Base-by-base conservation (phyloP, 108 stramenopile species). In the Parmales sp. region DNA sequence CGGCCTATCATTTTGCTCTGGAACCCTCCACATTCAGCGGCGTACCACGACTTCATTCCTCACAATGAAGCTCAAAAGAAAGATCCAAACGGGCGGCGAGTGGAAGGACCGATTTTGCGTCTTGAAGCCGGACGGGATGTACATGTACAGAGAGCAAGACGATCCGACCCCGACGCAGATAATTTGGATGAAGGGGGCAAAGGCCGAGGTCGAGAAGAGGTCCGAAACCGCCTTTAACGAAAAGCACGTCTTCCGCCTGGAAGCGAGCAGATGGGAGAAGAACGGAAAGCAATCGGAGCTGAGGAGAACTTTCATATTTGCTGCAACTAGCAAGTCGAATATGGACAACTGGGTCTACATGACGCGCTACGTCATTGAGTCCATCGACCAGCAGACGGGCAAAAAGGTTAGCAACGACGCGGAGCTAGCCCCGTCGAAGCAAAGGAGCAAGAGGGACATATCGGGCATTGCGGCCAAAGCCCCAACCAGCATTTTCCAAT, bases 41-140 rank as follows among this genome's bases (percentile, higher is more conserved):
- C 26, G 54, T 18, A 29, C 29, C 29, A 29, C 54, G 26, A 13
- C 13, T 11, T 34, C 13, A 11, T 48, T 48, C 13, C 4, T 60
- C 8, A 60, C 54, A 16, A 60, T 60, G 54, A 23, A 23, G 22
- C 36, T 60, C 54, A 60, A 60, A 34, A 60, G 64, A 19, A 38
- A 64, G 37, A 28, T 39, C 18, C 37, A 38, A 39, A 31, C 29
- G 6, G 38, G 38, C 19, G 64, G 64, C 8, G 38, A 38, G 64
- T 64, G 64, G 64, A 64, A 64, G 0, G 64, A 64, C 38, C 37
- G 64, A 18, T 64, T 23, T 19, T 64, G 64, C 64, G 64, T 64
- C 38, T 23, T 64, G 38, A 38, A 64, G 38, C 37, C 13, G 36
- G 38, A 64, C 19, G 37, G 38, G 38, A 16, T 64, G 38, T 39